Base-by-base conservation (phyloP, 805 yeast species). In the Yarrowia sp. region DNA sequence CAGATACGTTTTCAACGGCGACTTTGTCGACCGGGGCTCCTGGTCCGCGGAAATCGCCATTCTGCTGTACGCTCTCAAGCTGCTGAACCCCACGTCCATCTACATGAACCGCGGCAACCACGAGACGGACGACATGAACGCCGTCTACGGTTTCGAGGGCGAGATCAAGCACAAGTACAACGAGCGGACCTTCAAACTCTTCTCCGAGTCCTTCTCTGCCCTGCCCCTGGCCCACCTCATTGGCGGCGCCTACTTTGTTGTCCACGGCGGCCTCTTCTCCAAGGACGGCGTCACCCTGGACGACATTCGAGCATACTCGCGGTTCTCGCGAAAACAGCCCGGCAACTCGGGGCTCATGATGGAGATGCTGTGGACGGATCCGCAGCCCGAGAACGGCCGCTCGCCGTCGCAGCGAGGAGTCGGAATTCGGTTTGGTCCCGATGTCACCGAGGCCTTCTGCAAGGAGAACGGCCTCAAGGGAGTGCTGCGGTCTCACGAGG, bases 281-380 rank as follows among this genome's bases (percentile, higher is more conserved):
- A 82, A 87, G 68, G 91, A 88, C 65, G 77, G 79, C 32, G 83
- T 88, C 19, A 84, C 85, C 0, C 70, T 94, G 35, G 84, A 85
- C 21, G 96, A 93, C 66, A 83, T 94, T 67, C 84, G 87, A 67
- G 77, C 80, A 27, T 78, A 87, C 65, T 82, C 90, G 67, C 80
- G 97, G 62, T 87, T 88, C 71, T 79, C 80, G 8, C 70, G 70
- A 49, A 78, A 83, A 21, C 97, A 90, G 74, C 98, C 98, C 24
- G 93, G 96, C 46, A 83, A 86, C 68, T 90, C 88, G 58, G 98
- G 98, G 8, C 78, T 90, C 33, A 96, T 93, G 73, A 94, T 93
- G 97, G 99, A 94, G 71, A 79, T 94, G 70, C 78, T 94, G 64
- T 94, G 99, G 99, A 90, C 97, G 0, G 99, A 94, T 74, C 99